Evolutionary conservation across 2,329 filamentous ascomycete genomes (phyloP).

Genomic region (Emmonsiellopsis sp.): DNA sequence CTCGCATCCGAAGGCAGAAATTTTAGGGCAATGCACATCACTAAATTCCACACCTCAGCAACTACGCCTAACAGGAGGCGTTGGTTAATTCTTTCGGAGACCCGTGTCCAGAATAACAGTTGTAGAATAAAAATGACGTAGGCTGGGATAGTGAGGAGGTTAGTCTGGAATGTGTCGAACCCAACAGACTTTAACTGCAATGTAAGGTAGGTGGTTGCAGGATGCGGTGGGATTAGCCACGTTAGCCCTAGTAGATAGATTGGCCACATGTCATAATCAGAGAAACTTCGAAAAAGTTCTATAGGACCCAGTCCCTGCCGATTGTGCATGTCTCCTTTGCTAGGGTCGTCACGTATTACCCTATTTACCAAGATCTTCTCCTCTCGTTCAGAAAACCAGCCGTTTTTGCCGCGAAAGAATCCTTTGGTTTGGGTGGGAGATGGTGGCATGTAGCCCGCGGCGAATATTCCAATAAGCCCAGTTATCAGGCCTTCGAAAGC

Average conservation of each 20-base stretch:
- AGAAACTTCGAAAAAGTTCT: conserved; percentile 43
- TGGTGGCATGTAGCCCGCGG: conserved; percentile 52
- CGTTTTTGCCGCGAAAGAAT: conserved; percentile 50
- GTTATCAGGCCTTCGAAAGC: conserved; percentile 41
- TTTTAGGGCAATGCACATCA: conserved; percentile 44
- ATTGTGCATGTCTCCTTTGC: conserved; percentile 55
- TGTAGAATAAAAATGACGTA: conserved; percentile 50
- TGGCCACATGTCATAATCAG: conserved; percentile 51
- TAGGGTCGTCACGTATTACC: conserved; percentile 47
- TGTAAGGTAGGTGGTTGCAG: conserved; percentile 30
- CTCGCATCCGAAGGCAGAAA: conserved; percentile 39
- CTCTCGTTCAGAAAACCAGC: conserved; percentile 60
- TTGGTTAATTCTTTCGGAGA: conserved; percentile 48
- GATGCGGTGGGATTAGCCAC: conserved; percentile 33
- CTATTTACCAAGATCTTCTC: conserved; percentile 63
- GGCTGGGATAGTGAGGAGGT: conserved; percentile 54
- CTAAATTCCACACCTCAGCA: conserved; percentile 45
- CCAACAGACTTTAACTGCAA: conserved; percentile 43
- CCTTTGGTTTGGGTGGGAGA: conserved; percentile 59
- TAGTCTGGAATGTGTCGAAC: conserved; percentile 52
- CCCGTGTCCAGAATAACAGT: conserved; percentile 45
- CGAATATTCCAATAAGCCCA: conserved; percentile 45
- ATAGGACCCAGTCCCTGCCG: conserved; percentile 42
- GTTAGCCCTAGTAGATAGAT: conserved; percentile 43
- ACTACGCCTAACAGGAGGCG: conserved; percentile 46